Conservation (phyloP, 176 grass and related monocot genomes). For the Bonia amplexicaulis region DNA sequence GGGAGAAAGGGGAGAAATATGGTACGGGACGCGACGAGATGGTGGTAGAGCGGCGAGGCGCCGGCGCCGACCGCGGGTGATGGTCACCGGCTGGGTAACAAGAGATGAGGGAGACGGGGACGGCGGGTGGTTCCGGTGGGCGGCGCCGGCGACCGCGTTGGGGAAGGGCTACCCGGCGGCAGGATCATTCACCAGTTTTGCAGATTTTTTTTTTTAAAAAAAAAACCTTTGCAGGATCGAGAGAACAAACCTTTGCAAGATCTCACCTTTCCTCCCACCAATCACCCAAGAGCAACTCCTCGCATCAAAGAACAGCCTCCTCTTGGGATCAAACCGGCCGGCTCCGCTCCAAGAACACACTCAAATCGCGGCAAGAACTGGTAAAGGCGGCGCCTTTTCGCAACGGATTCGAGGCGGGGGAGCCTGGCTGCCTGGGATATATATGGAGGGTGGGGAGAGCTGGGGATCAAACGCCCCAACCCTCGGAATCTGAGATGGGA, state of each 20-base stretch:
- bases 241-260: slow-evolving; percentile 16
- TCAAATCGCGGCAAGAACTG: slow-evolving; percentile 2
- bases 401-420: slow-evolving; percentile 9
- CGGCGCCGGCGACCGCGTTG: not conserved
- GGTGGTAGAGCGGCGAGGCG: not conserved
- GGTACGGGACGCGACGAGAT: not conserved
- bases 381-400: not conserved
- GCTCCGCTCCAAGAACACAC: not conserved
- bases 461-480: slow-evolving; percentile 8
- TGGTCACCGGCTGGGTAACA: not conserved
- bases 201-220: not conserved
- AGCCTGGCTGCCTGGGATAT: not conserved
- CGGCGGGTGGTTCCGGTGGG: not conserved
- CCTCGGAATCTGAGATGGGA: slow-evolving; percentile 37
- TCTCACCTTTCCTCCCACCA: slow-evolving; percentile 36
- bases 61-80: not conserved
- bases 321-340: not conserved
- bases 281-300: not conserved
- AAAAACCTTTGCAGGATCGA: not conserved
- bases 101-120: not conserved
- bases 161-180: not conserved
- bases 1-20: not conserved
- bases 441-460: slow-evolving; percentile 18
- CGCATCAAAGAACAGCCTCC: not conserved
- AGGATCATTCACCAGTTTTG: not conserved